Conservation (phyloP, 75 land plant genomes). For the Isoetes taiwanensis region DNA sequence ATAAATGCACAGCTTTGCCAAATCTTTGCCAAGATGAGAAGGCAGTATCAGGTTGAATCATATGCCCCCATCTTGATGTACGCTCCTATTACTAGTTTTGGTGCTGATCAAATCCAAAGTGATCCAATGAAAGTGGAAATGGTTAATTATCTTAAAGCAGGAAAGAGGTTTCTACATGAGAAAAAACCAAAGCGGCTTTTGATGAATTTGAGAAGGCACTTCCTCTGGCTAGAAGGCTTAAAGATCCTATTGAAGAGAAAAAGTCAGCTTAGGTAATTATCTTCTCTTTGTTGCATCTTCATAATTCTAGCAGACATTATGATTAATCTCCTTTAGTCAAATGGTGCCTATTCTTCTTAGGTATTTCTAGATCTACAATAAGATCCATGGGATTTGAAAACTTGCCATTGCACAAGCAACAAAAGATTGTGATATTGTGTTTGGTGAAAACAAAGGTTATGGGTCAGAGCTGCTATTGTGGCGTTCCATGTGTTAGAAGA, state of each 20-base stretch:
- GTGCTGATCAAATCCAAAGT: slow-evolving; percentile 30
- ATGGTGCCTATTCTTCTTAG: too few relatives aligned
- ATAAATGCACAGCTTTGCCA: slow-evolving; percentile 87
- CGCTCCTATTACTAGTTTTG: slow-evolving; percentile 65
- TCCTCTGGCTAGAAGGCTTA: slow-evolving; percentile 37
- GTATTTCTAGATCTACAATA: too few relatives aligned
- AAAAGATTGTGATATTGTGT: slow-evolving; percentile 12
- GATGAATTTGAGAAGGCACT: slow-evolving; percentile 51
- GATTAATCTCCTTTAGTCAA: too few relatives aligned
- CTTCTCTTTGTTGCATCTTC: too few relatives aligned
- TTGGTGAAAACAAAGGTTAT: slow-evolving; percentile 11
- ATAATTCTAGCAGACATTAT: too few relatives aligned
- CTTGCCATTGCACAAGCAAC: too few relatives aligned
- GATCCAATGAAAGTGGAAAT: slow-evolving; percentile 42
- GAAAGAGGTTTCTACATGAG: slow-evolving; percentile 49
- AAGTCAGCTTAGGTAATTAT: slow-evolving; percentile 81
- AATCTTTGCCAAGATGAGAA: slow-evolving; percentile 67
- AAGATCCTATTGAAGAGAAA: slow-evolving; percentile 57
- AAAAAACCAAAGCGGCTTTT: slow-evolving; percentile 48
- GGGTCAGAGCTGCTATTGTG: slow-evolving; percentile 22
- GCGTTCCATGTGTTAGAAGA: slow-evolving; percentile 10
- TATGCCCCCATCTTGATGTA: slow-evolving; percentile 88
- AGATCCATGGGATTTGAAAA: too few relatives aligned
- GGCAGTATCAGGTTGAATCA: slow-evolving; percentile 84
- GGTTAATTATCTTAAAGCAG: slow-evolving; percentile 32